phyloP scores from a whole-genome alignment of 176 grass and related monocot species.

The Oryza glaberrima region DNA sequence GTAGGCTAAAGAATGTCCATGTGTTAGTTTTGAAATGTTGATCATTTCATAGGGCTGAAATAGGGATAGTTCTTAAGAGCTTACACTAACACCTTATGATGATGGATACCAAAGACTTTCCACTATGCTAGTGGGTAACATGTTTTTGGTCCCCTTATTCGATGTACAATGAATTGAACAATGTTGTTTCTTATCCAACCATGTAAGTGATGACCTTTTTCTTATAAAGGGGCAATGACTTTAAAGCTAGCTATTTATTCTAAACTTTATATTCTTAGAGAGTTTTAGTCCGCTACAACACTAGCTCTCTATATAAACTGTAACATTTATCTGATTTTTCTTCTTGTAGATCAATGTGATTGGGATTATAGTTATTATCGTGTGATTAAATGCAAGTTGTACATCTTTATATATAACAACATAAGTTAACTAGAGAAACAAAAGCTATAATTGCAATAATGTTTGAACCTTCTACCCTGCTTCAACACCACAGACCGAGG shows the following conservation, averaged over 20 bases:
- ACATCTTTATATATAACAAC: background rate
- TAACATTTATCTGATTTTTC: background rate
- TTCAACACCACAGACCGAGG: background rate
- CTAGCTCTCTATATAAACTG: background rate
- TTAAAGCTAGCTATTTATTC: too few relatives aligned
- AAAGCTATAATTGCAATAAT: background rate
- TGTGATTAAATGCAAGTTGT: too few relatives aligned
- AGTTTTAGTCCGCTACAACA: background rate
- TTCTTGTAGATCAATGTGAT: too few relatives aligned
- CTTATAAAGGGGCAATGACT: too few relatives aligned
- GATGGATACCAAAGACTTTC: background rate
- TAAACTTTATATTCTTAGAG: too few relatives aligned
- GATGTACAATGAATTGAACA: background rate
- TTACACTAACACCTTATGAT: background rate
- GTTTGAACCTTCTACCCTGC: background rate
- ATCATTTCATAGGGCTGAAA: background rate
- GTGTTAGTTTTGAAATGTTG: background rate
- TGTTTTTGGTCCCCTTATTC: background rate
- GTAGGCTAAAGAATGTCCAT: background rate
- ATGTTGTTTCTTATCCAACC: background rate
- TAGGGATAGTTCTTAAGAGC: background rate
- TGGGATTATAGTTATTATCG: too few relatives aligned
- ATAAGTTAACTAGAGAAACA: background rate
- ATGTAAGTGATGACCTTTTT: background rate
- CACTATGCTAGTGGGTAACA: background rate